These are phyloP conservation scores for Claviceps digitariae DNA, from an alignment of 2,329 filamentous ascomycete species.

Conservation along the genomic window DNA sequence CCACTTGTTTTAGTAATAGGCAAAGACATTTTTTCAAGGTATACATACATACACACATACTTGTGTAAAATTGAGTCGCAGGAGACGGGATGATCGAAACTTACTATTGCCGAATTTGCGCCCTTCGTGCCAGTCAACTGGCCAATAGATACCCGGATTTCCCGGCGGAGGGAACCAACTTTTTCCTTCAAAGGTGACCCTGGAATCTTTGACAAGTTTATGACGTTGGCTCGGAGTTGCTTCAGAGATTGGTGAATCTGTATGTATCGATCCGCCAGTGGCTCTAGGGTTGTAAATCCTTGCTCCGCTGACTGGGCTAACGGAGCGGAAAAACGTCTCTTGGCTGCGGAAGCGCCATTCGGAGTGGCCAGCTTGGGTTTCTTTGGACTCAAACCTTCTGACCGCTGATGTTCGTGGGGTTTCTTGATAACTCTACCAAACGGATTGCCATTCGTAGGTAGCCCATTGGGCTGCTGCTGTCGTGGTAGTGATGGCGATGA, in stretches of 20 bases:
- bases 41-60: too few relatives aligned
- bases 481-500: not conserved
- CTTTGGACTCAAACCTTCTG: not conserved
- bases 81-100: slow-evolving; percentile 7
- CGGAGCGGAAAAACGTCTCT: not conserved
- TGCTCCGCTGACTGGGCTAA: slow-evolving; percentile 1
- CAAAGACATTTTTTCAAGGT: not conserved
- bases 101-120: slow-evolving; percentile 36
- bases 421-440: not conserved
- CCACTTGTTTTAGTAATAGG: not conserved
- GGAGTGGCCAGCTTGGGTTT: not conserved
- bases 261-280: slow-evolving; percentile 28
- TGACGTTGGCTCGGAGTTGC: slow-evolving; percentile 46
- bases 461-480: slow-evolving; percentile 9
- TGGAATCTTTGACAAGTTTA: slow-evolving; percentile 38
- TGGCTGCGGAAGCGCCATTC: not conserved
- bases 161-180: slow-evolving; percentile 58
- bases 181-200: slow-evolving; percentile 43
- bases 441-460: slow-evolving; percentile 8
- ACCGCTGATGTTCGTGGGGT: not conserved
- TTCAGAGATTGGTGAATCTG: slow-evolving; percentile 58
- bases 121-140: slow-evolving; percentile 55
- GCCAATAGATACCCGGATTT: slow-evolving; percentile 58
- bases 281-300: slow-evolving; percentile 3
- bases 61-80: too few relatives aligned